phyloP scores from a whole-genome alignment of 192 early-diverging fungal genomes.

The Kickxella alabastrina region DNA sequence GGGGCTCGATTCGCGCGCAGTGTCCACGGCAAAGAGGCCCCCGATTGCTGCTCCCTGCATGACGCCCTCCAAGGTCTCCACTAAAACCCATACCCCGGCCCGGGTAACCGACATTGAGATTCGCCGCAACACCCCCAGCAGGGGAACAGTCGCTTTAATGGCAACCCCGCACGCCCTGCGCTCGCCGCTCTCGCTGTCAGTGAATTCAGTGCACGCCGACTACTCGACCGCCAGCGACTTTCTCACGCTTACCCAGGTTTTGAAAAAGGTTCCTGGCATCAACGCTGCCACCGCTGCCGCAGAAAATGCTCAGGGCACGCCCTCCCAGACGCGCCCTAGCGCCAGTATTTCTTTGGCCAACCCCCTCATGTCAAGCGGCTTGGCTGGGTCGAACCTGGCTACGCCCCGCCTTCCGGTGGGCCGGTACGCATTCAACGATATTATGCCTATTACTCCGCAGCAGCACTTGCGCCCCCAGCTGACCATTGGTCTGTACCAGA shows the following conservation, averaged over 20 bases:
- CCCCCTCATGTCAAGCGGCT: neutral
- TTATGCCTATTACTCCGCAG: conserved; percentile 26
- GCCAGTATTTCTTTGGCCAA: conserved; percentile 8
- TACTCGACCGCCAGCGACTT: conserved; percentile 21
- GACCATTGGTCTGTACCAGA: conserved; percentile 46
- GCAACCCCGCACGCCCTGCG: conserved; percentile 22
- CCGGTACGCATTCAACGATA: conserved; percentile 18
- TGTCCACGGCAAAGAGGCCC: conserved; percentile 4
- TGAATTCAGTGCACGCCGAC: neutral
- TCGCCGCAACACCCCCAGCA: conserved; percentile 27
- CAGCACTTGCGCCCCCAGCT: conserved; percentile 41
- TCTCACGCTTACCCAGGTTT: conserved; percentile 34
- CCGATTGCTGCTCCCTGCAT: conserved; percentile 29
- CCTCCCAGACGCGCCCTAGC: conserved; percentile 10
- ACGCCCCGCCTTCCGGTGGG: conserved; percentile 37
- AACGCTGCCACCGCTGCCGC: conserved; percentile 10
- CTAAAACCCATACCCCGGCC: conserved; percentile 3
- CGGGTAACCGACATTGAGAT: conserved; percentile 27
- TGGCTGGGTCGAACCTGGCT: conserved; percentile 5
- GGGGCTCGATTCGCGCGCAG: conserved; percentile 25
- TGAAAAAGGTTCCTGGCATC: conserved; percentile 29
- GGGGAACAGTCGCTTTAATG: neutral
- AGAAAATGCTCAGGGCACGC: conserved; percentile 16
- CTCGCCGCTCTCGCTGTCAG: conserved; percentile 20
- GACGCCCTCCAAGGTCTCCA: conserved; percentile 24